Percentiles rank a stretch among this genome's conserved stretches.
These are phyloP conservation scores for Exophiala lecanii-corni DNA, from an alignment of 2,329 filamentous ascomycete genomes.

Conservation along the genomic window DNA sequence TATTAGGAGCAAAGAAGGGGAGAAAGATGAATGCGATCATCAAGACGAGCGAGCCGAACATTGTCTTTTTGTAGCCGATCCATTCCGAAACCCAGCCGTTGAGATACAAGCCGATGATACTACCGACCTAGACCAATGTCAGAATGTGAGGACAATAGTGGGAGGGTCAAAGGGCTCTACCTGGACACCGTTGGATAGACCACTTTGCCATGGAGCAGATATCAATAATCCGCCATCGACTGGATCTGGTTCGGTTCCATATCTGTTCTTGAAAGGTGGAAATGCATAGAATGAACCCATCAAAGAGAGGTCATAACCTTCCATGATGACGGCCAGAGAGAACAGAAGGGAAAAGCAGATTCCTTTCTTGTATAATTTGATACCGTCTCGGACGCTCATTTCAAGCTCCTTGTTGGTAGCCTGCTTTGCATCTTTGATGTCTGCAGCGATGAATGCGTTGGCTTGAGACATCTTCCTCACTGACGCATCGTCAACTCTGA, in stretches of 20 bases:
- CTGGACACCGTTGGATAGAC: slow-evolving; percentile 46
- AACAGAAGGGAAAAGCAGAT: slow-evolving; percentile 79
- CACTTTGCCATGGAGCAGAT: slow-evolving; percentile 54
- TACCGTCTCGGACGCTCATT: slow-evolving; percentile 54
- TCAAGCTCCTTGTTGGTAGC: slow-evolving; percentile 8
- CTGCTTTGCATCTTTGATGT: slow-evolving; percentile 12
- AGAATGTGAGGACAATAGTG: too few relatives aligned
- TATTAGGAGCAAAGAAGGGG: slow-evolving; percentile 34
- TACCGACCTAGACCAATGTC: slow-evolving; percentile 49
- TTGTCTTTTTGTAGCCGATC: slow-evolving; percentile 61
- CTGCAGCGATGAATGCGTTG: slow-evolving; percentile 1
- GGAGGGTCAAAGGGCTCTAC: too few relatives aligned
- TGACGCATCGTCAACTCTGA: slow-evolving; percentile 11
- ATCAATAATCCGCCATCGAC: slow-evolving; percentile 41
- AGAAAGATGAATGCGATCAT: slow-evolving; percentile 37
- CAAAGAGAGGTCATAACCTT: slow-evolving; percentile 71
- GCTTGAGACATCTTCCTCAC: slow-evolving; percentile 4
- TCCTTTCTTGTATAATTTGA: slow-evolving; percentile 80
- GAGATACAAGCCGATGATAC: slow-evolving; percentile 61
- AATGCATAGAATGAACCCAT: slow-evolving; percentile 72
- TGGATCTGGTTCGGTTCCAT: slow-evolving; percentile 36
- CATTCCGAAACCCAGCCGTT: slow-evolving; percentile 62
- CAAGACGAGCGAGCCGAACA: slow-evolving; percentile 53
- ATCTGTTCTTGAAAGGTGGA: slow-evolving; percentile 38
- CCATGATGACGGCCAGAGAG: slow-evolving; percentile 84